These are phyloP conservation scores for Dichotomopilus funicola DNA, from an alignment of 2,329 filamentous ascomycete species.

Conservation along the genomic window DNA sequence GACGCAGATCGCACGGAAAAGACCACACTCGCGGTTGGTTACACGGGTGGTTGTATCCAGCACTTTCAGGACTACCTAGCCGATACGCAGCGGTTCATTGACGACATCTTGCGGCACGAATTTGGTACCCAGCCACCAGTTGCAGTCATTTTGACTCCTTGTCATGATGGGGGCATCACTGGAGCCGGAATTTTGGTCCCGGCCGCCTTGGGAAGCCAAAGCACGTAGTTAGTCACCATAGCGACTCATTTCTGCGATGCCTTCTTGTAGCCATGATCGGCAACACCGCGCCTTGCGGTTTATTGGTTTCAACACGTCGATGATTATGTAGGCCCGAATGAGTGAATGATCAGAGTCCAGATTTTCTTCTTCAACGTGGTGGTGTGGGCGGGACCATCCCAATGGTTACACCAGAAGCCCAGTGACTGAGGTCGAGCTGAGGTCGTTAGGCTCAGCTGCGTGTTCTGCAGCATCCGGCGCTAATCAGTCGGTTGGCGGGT, in stretches of 20 bases:
- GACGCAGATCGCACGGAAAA: constrained; percentile 9
- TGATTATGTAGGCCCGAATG: too few species aligned
- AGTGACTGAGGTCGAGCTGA: too few species aligned
- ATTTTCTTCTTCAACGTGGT: not conserved
- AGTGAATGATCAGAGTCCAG: not conserved
- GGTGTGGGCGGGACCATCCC: too few species aligned
- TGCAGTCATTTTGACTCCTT: constrained; percentile 46
- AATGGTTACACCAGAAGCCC: too few species aligned
- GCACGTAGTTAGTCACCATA: constrained; percentile 7
- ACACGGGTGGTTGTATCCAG: constrained; percentile 75
- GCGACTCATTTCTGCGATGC: not conserved
- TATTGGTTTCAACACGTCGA: not conserved
- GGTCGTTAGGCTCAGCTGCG: too few species aligned
- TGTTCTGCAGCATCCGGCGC: too few species aligned
- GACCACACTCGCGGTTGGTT: constrained; percentile 65
- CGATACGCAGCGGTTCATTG: constrained; percentile 37
- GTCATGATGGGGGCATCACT: constrained; percentile 56
- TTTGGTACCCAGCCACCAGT: constrained; percentile 30
- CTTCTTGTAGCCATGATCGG: too few species aligned
- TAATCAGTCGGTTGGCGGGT: too few species aligned
- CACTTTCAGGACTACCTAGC: constrained; percentile 36
- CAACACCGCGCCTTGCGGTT: too few species aligned
- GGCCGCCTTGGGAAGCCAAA: constrained; percentile 32
- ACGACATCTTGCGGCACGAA: constrained; percentile 42
- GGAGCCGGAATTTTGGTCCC: constrained; percentile 56